These are phyloP conservation scores for Trichophyton rubrum DNA, from an alignment of 2,329 filamentous ascomycete genomes.

Conservation along the genomic window DNA sequence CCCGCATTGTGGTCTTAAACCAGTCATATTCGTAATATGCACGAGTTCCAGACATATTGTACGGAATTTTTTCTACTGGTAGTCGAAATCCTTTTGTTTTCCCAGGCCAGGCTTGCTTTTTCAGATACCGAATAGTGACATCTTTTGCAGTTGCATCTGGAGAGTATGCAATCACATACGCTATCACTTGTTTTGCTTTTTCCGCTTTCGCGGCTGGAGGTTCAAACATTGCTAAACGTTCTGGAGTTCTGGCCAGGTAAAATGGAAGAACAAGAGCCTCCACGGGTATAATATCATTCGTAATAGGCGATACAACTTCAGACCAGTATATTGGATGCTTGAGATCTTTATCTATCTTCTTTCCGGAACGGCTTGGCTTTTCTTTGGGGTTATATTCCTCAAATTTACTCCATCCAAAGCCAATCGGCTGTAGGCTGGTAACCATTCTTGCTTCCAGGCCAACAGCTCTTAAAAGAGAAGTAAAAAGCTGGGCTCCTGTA, in stretches of 20 bases:
- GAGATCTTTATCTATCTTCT: slow-evolving; percentile 57
- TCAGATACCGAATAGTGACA: slow-evolving; percentile 83
- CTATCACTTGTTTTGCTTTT: slow-evolving; percentile 75
- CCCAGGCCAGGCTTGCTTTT: slow-evolving; percentile 67
- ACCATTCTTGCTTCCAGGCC: slow-evolving; percentile 75
- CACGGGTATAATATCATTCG: slow-evolving; percentile 64
- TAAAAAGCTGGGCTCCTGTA: slow-evolving; percentile 79
- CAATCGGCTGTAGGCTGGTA: slow-evolving; percentile 69
- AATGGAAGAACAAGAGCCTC: slow-evolving; percentile 58
- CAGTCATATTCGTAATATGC: slow-evolving; percentile 71
- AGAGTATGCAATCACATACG: slow-evolving; percentile 75
- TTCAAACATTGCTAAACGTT: slow-evolving; percentile 63
- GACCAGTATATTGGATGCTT: slow-evolving; percentile 87
- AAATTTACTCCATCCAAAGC: slow-evolving; percentile 79
- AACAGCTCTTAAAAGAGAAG: slow-evolving; percentile 65
- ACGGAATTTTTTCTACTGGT: slow-evolving; percentile 63
- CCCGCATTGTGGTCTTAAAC: slow-evolving; percentile 69
- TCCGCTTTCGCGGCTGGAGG: slow-evolving; percentile 74
- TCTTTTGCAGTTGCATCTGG: slow-evolving; percentile 84
- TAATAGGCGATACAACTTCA: slow-evolving; percentile 72
- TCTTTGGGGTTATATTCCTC: slow-evolving; percentile 55
- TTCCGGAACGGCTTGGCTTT: slow-evolving; percentile 15
- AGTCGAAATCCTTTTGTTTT: slow-evolving; percentile 79
- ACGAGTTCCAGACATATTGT: slow-evolving; percentile 66
- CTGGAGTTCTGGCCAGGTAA: slow-evolving; percentile 56